Percentiles rank a stretch among this genome's conserved stretches.
These are phyloP conservation scores for Dictyostelium brefeldianum DNA, from an alignment of 78 protist genomes.

Conservation along the genomic window DNA sequence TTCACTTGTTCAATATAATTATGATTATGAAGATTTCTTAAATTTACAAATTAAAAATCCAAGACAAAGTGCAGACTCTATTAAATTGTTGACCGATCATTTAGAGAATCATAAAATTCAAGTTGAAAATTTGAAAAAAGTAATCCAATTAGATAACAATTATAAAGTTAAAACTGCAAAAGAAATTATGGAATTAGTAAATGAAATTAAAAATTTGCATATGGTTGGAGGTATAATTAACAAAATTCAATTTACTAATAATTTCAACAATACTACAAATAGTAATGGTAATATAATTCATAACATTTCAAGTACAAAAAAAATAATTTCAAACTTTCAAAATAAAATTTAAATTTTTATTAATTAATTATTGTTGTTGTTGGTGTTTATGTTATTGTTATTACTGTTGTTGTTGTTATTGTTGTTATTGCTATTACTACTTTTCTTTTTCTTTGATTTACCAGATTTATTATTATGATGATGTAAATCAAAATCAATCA, in stretches of 20 bases:
- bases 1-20: background rate
- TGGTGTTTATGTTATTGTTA: background rate
- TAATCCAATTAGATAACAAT: background rate
- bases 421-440: background rate
- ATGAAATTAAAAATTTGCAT: background rate
- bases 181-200: background rate
- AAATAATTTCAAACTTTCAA: background rate
- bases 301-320: background rate
- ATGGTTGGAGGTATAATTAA: background rate
- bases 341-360: background rate
- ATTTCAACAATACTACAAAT: background rate
- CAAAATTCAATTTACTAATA: background rate
- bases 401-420: background rate
- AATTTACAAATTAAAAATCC: background rate
- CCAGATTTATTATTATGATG: background rate
- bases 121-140: background rate
- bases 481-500: conserved; percentile 57
- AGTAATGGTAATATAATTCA: background rate
- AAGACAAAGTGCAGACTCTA: background rate
- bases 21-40: background rate
- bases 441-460: conserved; percentile 4
- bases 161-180: background rate
- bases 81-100: background rate
- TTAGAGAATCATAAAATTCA: background rate
- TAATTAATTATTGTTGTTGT: background rate